phyloP scores from a whole-genome alignment of 192 early-diverging fungal species.

The Coemansia sp. region DNA sequence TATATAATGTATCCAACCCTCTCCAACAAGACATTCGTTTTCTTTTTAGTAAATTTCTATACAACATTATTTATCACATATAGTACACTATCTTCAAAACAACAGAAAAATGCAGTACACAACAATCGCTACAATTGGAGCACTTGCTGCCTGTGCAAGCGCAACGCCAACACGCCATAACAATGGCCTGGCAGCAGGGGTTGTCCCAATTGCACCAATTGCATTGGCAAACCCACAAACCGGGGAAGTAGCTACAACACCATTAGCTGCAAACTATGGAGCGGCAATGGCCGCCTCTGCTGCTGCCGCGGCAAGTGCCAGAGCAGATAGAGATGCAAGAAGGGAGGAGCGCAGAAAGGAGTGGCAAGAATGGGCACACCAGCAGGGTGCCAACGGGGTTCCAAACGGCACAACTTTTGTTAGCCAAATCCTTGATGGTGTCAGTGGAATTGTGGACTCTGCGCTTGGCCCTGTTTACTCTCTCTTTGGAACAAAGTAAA shows the following conservation, averaged over 20 bases:
- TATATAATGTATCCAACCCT: too few relatives aligned
- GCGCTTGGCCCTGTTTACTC: constrained; percentile 52
- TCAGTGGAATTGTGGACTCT: constrained; percentile 53
- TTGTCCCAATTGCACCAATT: constrained; percentile 15
- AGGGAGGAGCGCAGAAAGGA: constrained; percentile 48
- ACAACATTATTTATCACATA: not conserved
- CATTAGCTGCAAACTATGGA: not conserved
- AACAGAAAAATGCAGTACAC: constrained; percentile 33
- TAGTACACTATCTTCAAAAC: not conserved
- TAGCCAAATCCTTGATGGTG: constrained; percentile 37
- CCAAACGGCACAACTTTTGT: constrained; percentile 51
- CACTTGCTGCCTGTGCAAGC: constrained; percentile 18
- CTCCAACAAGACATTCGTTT: not conserved
- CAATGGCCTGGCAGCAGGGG: constrained; percentile 2
- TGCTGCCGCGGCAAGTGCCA: constrained; percentile 1
- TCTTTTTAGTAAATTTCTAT: not conserved
- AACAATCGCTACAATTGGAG: constrained; percentile 12
- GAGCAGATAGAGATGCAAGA: constrained; percentile 36
- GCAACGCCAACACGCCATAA: constrained; percentile 31
- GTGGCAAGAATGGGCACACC: constrained; percentile 48
- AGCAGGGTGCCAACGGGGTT: constrained; percentile 37
- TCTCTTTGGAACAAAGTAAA: constrained; percentile 21
- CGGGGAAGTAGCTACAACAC: not conserved
- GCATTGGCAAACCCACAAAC: constrained; percentile 19
- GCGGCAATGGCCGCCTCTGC: not conserved